Conservation (phyloP, 2,329 filamentous ascomycete genomes). For the Epichloe festucae region DNA sequence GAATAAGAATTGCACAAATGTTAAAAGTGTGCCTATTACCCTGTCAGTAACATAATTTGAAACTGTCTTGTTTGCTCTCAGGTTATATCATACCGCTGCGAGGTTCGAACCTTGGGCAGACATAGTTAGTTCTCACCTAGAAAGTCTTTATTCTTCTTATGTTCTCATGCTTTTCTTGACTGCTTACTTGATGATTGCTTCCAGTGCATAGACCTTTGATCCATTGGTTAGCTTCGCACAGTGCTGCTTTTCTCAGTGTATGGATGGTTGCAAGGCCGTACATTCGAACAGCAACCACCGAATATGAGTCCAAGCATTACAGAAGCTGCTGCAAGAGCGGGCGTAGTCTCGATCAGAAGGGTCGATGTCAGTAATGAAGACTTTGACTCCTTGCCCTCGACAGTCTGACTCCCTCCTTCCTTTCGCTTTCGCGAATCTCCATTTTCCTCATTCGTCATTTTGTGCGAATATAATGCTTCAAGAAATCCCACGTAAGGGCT, state of each 20-base stretch:
- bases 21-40: conserved; percentile 61
- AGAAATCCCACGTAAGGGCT: not conserved
- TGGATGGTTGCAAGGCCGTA: conserved; percentile 27
- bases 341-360: not conserved
- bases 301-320: conserved; percentile 79
- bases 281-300: conserved; percentile 89
- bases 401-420: not conserved
- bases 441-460: not conserved
- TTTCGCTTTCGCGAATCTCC: conserved; percentile 1
- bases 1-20: conserved; percentile 79
- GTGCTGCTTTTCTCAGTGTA: not conserved
- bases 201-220: conserved; percentile 78
- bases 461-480: not conserved
- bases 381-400: not conserved
- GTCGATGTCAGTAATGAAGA: not conserved
- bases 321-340: conserved; percentile 37
- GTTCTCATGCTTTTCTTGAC: not conserved
- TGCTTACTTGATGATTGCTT: conserved; percentile 83
- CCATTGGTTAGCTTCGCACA: conserved; percentile 4
- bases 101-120: conserved; percentile 54
- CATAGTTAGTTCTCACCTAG: not conserved
- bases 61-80: not conserved
- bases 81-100: conserved; percentile 50
- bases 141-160: not conserved
- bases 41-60: conserved; percentile 2